Percentiles rank a stretch among this genome's conserved stretches.
Conservation (phyloP, 805 yeast species). For the Komagataella phaffii region DNA sequence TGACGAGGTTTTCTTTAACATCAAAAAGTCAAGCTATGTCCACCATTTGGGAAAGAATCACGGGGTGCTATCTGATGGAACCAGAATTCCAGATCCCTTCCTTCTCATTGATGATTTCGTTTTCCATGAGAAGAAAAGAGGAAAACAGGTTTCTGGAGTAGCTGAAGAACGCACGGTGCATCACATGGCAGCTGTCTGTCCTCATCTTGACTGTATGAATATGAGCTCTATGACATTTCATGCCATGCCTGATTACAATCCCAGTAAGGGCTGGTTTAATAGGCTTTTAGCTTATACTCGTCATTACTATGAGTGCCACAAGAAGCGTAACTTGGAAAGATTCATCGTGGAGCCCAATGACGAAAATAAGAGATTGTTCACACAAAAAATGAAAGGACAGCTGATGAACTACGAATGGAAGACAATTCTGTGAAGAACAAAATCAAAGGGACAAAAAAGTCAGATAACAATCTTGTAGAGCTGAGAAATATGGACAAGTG, state of each 20-base stretch:
- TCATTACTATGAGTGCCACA: neutral
- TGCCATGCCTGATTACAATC: neutral
- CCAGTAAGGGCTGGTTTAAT: neutral
- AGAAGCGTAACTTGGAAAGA: neutral
- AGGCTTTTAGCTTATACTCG: neutral
- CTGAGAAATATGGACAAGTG: too few relatives aligned
- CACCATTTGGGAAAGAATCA: neutral
- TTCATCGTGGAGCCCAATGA: neutral
- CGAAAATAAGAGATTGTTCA: neutral
- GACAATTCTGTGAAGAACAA: neutral
- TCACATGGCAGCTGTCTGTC: neutral
- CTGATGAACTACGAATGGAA: neutral
- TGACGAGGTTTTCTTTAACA: neutral
- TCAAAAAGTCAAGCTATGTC: neutral
- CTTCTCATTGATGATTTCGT: neutral
- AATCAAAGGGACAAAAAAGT: neutral
- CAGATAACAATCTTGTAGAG: too few relatives aligned
- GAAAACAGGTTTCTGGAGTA: neutral
- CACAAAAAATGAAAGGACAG: neutral
- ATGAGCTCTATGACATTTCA: neutral
- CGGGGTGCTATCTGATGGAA: neutral
- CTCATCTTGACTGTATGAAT: neutral
- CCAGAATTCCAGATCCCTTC: neutral
- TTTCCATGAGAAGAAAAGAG: neutral
- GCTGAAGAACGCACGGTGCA: neutral